Base-by-base conservation (phyloP, 1,284 basidiomycete species). In the Grifola frondosa region DNA sequence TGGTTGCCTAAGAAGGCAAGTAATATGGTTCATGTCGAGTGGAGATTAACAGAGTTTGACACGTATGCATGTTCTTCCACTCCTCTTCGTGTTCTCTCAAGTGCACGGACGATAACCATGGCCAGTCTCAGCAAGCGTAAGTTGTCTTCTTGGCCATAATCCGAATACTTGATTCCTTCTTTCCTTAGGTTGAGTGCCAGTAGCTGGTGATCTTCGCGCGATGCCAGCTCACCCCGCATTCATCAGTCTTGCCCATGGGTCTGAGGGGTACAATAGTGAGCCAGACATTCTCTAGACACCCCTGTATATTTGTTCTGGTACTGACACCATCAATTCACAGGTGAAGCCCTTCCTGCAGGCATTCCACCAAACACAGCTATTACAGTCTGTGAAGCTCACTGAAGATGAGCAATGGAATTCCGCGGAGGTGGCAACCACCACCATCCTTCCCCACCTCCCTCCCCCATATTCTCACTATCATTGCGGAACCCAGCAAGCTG, bases 161-260 rank as follows among this genome's bases (percentile, higher is more conserved):
- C n/a, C n/a, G n/a, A n/a, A n/a, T n/a, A n/a, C n/a, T n/a, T n/a
- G n/a, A n/a, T n/a, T n/a, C n/a, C n/a, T n/a, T n/a, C n/a, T n/a
- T n/a, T n/a, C n/a, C n/a, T n/a, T n/a, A n/a, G n/a, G n/a, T n/a
- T n/a, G n/a, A n/a, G n/a, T n/a, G n/a, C n/a, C n/a, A 75, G 46
- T 92, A 88, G 53, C 96, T 99, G 65, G 78, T 82, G 17, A 73
- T 96, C 22, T 91, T 86, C 52, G 77, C 84, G 38, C 76, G 88
- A 48, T 97, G n/a, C n/a, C n/a, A n/a, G n/a, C n/a, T n/a, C n/a
- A n/a, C n/a, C n/a, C n/a, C n/a, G n/a, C n/a, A n/a, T n/a, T n/a
- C n/a, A n/a, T n/a, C n/a, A n/a, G n/a, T n/a, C n/a, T n/a, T 98
- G 91, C 91, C 97, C 47, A 90, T 96, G 34, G 88, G 91, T 5